A percentile compares a stretch with the other conserved stretches of the same genome.
Conservation (phyloP, 169 alveolate genomes). For the Cyclospora cayetanensis region DNA sequence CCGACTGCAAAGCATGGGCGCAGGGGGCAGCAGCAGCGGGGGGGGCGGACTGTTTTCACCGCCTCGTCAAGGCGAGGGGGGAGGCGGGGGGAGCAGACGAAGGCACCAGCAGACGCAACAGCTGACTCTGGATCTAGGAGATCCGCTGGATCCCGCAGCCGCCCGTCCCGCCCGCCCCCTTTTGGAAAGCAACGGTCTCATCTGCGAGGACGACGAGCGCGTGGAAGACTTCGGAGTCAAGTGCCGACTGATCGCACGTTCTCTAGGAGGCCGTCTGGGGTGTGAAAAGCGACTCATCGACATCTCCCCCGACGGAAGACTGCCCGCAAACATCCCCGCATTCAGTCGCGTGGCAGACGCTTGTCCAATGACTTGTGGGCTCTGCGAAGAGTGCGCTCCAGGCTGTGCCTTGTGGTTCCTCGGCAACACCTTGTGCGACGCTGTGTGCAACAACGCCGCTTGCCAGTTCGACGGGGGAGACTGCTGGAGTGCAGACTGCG, state of each 20-base stretch:
- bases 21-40: neutral
- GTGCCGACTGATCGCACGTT: conserved; percentile 76
- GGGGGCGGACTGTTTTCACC: neutral
- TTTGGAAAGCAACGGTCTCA: conserved; percentile 71
- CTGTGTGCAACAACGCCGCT: conserved; percentile 75
- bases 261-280: conserved; percentile 77
- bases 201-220: conserved; percentile 77
- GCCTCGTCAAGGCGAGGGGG: neutral
- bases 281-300: conserved; percentile 76
- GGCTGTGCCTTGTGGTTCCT: conserved; percentile 82
- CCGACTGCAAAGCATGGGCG: conserved; percentile 34
- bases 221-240: conserved; percentile 79
- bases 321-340: conserved; percentile 69
- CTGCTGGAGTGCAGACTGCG: conserved; percentile 80
- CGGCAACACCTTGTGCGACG: conserved; percentile 80
- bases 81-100: conserved; percentile 13
- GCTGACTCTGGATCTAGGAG: conserved; percentile 31
- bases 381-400: conserved; percentile 79
- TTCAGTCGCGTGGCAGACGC: conserved; percentile 81
- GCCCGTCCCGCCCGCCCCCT: neutral
- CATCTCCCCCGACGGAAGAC: conserved; percentile 74
- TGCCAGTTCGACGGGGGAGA: conserved; percentile 83
- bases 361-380: conserved; percentile 78
- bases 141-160: neutral
- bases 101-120: neutral